Base-by-base conservation (phyloP, 768 basidiomycete genomes). In the Phanerodontia chrysosporium region DNA sequence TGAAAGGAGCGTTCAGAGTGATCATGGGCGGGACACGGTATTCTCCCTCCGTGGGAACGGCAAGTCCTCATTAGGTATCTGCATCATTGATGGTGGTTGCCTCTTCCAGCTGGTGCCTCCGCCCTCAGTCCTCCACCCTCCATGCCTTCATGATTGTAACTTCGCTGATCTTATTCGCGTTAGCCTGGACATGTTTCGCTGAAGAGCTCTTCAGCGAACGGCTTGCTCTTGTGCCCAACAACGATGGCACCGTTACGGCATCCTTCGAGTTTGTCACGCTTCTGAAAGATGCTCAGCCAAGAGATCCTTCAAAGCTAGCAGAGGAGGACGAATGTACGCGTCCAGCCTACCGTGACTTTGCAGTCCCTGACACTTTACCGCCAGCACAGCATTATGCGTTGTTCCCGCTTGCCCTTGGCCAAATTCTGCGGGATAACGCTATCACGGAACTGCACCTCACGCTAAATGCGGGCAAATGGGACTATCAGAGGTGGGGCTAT, bases 401-500 rank as follows among this genome's bases (percentile, higher is more conserved):
- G 14, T 92, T 97, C 61, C 95, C 96, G 0, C 81, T 96, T 16
- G 80, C 89, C 2, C 78, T 98, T 18, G 90, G 95, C 3, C 89
- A 96, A 67, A 87, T 98, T 36, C 77, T 98, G 21, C 85, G 87
- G 57, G 83, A 89, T 71, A 90, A 95, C 70, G 85, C 87, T 0
- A 84, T 96, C 24, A 86, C 92, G 0, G 92, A 96, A 63, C 78
- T 98, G 22, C 92, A 95, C 66, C 82, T 98, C 7, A 87, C 89
- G 10, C 79, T 98, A 39, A 96, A 95, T 56, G 87, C 95, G 13
- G 96, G 96, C 21, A 89, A 86, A 65, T 98, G 96, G 96, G 81
- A 90, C 68, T 93, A 93, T 63, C 81, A 84, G 45, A 75, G 80
- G 25, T 95, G 93, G 90, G 92, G 90, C 0, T 83, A 86, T 62